These are phyloP conservation scores for Globisporangium solare DNA, from an alignment of 352 stramenopile species.

Conservation along the genomic window DNA sequence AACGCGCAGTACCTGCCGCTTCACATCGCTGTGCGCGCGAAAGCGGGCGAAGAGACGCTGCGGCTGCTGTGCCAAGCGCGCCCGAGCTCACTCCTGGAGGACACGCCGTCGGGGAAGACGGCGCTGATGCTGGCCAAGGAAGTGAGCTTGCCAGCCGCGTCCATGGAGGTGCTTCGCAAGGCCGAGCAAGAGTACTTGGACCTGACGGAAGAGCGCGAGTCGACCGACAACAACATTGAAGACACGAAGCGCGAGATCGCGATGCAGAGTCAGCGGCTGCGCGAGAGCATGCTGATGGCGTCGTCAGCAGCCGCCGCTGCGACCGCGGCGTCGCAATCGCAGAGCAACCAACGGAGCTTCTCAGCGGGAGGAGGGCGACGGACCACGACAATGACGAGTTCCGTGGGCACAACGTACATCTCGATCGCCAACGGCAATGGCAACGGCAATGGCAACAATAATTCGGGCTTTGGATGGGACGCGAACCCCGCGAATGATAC, in stretches of 20 bases:
- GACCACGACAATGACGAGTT: slow-evolving; percentile 14
- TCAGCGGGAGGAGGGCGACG: neutral
- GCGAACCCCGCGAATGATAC: too few species aligned
- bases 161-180: slow-evolving; percentile 60
- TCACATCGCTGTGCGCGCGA: slow-evolving; percentile 76
- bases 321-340: slow-evolving; percentile 2
- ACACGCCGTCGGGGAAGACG: slow-evolving; percentile 70
- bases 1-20: slow-evolving; percentile 79
- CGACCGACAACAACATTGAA: slow-evolving; percentile 63
- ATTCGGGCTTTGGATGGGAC: neutral
- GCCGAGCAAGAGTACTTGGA: slow-evolving; percentile 70
- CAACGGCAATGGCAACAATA: neutral
- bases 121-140: slow-evolving; percentile 61
- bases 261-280: slow-evolving; percentile 69
- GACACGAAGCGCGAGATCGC: slow-evolving; percentile 71
- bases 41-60: slow-evolving; percentile 42
- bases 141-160: slow-evolving; percentile 34
- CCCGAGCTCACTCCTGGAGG: slow-evolving; percentile 63
- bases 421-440: slow-evolving; percentile 8
- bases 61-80: slow-evolving; percentile 56
- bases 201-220: slow-evolving; percentile 49
- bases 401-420: slow-evolving; percentile 14
- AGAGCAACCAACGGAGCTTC: slow-evolving; percentile 4
- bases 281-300: slow-evolving; percentile 58
- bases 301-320: slow-evolving; percentile 19